These are phyloP conservation scores for Nepenthes gracilis DNA, from an alignment of 148 eudicot genomes.

Conservation along the genomic window DNA sequence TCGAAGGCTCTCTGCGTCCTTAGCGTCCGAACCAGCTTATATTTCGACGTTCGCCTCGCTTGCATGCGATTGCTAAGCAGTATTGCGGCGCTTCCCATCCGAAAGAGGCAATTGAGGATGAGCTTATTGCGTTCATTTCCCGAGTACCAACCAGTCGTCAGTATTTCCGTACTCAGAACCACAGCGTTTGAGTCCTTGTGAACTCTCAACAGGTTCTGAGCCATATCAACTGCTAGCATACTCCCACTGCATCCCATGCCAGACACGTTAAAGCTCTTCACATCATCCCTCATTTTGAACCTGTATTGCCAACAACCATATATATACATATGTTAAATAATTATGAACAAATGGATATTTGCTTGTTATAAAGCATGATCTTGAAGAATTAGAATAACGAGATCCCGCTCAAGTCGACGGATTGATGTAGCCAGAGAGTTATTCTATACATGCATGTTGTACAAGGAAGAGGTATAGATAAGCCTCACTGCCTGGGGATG, in stretches of 20 bases:
- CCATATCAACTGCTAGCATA: conserved; percentile 39
- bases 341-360: background rate
- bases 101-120: conserved; percentile 50
- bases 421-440: no score
- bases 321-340: no score
- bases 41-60: conserved; percentile 23
- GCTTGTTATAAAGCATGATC: background rate
- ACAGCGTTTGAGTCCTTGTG: conserved; percentile 41
- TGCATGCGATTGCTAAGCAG: conserved; percentile 29
- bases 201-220: conserved; percentile 30
- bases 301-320: conserved; percentile 7
- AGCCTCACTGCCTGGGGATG: no score
- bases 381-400: no score
- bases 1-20: conserved; percentile 47
- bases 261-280: conserved; percentile 42
- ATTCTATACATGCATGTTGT: no score
- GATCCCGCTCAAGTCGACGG: no score
- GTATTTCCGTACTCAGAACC: conserved; percentile 62
- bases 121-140: conserved; percentile 45
- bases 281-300: conserved; percentile 43
- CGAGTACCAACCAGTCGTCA: conserved; percentile 61
- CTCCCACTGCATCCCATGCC: conserved; percentile 97
- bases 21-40: conserved; percentile 20
- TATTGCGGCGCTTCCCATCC: conserved; percentile 66
- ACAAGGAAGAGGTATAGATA: no score